Conservation (phyloP, 148 eudicot genomes). For the Hydrangea macrophylla region DNA sequence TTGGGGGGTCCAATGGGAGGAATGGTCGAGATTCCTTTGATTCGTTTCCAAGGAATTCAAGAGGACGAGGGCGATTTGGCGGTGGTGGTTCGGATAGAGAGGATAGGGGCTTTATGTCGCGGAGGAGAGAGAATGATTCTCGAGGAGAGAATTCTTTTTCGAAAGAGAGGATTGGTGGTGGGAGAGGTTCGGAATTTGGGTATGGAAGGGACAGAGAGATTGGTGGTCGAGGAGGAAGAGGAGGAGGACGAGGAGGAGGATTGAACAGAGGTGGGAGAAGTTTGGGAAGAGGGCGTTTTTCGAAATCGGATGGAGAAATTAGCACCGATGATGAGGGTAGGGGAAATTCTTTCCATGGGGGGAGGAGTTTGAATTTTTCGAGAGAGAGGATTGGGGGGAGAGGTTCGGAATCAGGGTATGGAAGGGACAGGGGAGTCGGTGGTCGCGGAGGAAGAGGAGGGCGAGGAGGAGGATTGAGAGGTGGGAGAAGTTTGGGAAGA, state of each 20-base stretch:
- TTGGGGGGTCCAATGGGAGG: constrained; percentile 8
- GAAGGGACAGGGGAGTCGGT: constrained; percentile 15
- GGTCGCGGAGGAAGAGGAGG: constrained; percentile 13
- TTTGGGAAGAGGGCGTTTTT: neutral
- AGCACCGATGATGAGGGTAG: no score
- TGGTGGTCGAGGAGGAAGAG: neutral
- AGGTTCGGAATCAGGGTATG: constrained; percentile 9
- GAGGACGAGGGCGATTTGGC: constrained; percentile 19
- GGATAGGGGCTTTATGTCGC: constrained; percentile 7
- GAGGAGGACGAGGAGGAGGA: no score
- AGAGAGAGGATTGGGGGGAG: constrained; percentile 17
- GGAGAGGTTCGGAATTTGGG: neutral
- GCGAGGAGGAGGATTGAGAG: constrained; percentile 17
- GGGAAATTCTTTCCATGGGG: no score
- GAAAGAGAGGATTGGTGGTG: no score
- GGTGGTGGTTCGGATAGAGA: constrained; percentile 13
- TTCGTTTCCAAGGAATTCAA: constrained; percentile 12
- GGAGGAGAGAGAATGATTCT: constrained; percentile 8
- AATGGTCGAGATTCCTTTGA: constrained; percentile 9
- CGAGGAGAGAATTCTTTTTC: neutral
- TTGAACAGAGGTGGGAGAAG: constrained; percentile 5
- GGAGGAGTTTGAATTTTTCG: neutral
- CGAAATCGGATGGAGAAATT: no score
- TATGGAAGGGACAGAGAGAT: neutral
- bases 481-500: constrained; percentile 17